These are phyloP conservation scores for Miscanthus sacchariflorus DNA, from an alignment of 202 grass and related monocot species.

Conservation along the genomic window DNA sequence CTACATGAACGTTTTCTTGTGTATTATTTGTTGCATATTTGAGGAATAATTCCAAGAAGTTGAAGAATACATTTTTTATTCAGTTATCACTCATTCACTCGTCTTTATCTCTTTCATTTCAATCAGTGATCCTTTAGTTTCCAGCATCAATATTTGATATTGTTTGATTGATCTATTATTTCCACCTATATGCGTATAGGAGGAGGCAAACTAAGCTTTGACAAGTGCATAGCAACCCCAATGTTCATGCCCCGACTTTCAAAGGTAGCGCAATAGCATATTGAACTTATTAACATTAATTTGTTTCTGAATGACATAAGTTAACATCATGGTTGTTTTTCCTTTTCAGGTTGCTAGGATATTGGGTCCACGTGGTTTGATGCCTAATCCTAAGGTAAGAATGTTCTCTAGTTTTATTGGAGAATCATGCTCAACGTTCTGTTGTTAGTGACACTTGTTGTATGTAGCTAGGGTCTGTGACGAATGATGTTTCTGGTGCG, in stretches of 20 bases:
- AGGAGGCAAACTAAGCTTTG: constrained; percentile 94
- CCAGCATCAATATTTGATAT: constrained; percentile 17
- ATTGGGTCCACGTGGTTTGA: constrained; percentile 94
- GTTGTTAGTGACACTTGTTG: constrained; percentile 32
- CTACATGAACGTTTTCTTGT: neutral
- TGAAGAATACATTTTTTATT: neutral
- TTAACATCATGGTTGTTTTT: constrained; percentile 35
- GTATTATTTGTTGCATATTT: neutral
- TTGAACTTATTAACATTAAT: constrained; percentile 5
- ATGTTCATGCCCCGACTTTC: constrained; percentile 99
- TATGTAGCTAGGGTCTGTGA: constrained; percentile 91
- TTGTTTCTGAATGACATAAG: constrained; percentile 31
- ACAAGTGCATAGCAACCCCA: constrained; percentile 97
- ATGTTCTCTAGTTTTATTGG: constrained; percentile 41
- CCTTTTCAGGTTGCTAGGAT: constrained; percentile 85
- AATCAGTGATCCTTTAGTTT: constrained; percentile 29
- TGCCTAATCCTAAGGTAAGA: constrained; percentile 98
- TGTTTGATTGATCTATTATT: constrained; percentile 21
- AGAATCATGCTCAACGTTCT: constrained; percentile 27
- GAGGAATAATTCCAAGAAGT: neutral
- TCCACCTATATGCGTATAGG: constrained; percentile 52
- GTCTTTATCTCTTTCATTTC: neutral
- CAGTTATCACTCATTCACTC: constrained; percentile 3
- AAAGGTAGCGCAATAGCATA: constrained; percentile 60
- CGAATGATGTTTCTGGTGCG: constrained; percentile 86